phyloP scores from a whole-genome alignment of 495 filamentous ascomycete species.

The Chaetomium tenue region DNA sequence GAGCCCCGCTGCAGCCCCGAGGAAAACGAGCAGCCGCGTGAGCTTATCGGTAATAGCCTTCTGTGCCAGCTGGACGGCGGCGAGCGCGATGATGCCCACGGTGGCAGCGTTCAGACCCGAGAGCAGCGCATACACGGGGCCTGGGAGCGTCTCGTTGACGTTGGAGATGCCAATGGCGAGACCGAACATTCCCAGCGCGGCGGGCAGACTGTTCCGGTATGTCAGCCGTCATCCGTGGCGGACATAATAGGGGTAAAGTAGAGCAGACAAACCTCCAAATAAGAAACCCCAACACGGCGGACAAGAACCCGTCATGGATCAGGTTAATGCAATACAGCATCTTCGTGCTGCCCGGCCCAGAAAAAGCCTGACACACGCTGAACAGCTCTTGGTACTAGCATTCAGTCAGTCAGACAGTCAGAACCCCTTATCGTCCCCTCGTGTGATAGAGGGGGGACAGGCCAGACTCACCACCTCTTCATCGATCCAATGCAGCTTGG shows the following conservation, averaged over 20 bases:
- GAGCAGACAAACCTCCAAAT: slow-evolving; percentile 51
- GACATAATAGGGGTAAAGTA: neutral
- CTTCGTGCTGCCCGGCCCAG: slow-evolving; percentile 75
- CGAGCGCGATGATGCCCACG: slow-evolving; percentile 76
- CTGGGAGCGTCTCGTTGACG: slow-evolving; percentile 59
- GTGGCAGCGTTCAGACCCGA: slow-evolving; percentile 76
- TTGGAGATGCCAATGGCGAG: slow-evolving; percentile 65
- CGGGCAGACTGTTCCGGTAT: slow-evolving; percentile 56
- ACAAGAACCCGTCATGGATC: slow-evolving; percentile 61
- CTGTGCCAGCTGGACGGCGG: slow-evolving; percentile 68
- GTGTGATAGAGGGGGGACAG: no score
- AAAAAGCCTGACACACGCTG: slow-evolving; percentile 70
- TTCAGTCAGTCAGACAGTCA: neutral
- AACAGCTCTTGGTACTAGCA: slow-evolving; percentile 72
- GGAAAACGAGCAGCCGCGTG: slow-evolving; percentile 66
- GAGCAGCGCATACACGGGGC: slow-evolving; percentile 67
- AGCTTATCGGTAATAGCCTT: slow-evolving; percentile 74
- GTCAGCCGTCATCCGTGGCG: neutral
- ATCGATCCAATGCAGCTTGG: slow-evolving; percentile 67
- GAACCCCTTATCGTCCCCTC: slow-evolving; percentile 45
- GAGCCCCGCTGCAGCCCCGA: slow-evolving; percentile 65
- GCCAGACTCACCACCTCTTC: slow-evolving; percentile 56
- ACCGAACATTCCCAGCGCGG: slow-evolving; percentile 72
- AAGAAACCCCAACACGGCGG: slow-evolving; percentile 62
- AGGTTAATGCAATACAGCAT: slow-evolving; percentile 73